These are phyloP conservation scores for Pyrenochaeta sp. DNA, from an alignment of 2,329 filamentous ascomycete species.

Conservation along the genomic window DNA sequence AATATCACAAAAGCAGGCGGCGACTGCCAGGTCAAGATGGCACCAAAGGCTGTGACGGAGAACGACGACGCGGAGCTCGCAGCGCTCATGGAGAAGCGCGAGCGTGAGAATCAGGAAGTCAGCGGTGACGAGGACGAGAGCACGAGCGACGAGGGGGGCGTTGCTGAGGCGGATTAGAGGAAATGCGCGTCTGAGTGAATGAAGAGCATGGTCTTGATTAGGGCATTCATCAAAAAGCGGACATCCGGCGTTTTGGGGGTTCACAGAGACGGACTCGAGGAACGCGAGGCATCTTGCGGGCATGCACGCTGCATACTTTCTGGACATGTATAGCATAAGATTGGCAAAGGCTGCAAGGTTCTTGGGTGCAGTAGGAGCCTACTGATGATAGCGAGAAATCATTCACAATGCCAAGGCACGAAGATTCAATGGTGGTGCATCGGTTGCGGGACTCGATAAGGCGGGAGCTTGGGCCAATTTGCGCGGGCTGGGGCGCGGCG, in stretches of 20 bases:
- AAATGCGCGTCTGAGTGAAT: constrained; percentile 17
- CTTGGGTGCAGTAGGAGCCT: not conserved
- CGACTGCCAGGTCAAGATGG: constrained; percentile 92
- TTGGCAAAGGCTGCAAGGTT: not conserved
- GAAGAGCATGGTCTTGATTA: constrained; percentile 19
- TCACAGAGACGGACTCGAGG: no score
- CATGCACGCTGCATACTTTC: constrained; percentile 23
- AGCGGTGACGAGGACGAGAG: constrained; percentile 96
- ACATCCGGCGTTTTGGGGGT: constrained; percentile 39
- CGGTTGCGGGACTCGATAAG: not conserved
- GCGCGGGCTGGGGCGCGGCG: constrained; percentile 10
- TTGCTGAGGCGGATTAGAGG: constrained; percentile 45
- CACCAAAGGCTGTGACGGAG: constrained; percentile 98
- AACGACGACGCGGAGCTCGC: constrained; percentile 97
- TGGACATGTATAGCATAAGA: constrained; percentile 25
- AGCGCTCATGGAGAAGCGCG: constrained; percentile 98
- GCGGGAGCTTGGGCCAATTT: constrained; percentile 19
- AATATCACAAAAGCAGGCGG: constrained; percentile 82
- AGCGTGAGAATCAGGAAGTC: constrained; percentile 96
- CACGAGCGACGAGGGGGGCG: constrained; percentile 85
- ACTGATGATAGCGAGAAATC: not conserved
- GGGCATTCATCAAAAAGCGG: constrained; percentile 33
- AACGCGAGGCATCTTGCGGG: constrained; percentile 22
- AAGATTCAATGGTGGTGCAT: no score
- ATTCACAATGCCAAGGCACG: not conserved